Evolutionary conservation across 257 asterid genomes (phyloP).

Genomic region (Penstemon barbatus): DNA sequence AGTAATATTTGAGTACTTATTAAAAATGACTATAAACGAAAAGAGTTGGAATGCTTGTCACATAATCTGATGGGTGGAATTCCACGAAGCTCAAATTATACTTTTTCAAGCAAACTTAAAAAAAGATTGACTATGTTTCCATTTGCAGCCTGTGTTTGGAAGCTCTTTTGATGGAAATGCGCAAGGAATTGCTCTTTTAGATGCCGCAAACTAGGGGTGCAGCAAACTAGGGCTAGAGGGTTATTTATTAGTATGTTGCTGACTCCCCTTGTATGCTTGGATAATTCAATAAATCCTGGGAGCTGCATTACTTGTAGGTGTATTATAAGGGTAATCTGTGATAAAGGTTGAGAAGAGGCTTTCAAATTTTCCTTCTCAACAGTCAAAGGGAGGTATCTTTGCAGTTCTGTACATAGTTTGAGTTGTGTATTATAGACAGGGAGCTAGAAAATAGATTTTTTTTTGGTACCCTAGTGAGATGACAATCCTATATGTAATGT

Average conservation of each 20-base stretch:
- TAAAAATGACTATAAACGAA: neutral
- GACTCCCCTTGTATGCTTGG: neutral
- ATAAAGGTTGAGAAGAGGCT: conserved; percentile 30
- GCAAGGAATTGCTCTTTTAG: conserved; percentile 47
- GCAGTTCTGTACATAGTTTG: neutral
- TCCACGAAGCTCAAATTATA: neutral
- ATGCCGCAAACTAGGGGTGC: conserved; percentile 45
- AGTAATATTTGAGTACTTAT: too few species aligned
- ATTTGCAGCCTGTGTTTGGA: conserved; percentile 52
- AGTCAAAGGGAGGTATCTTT: neutral
- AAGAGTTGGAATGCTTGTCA: neutral
- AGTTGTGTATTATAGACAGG: neutral
- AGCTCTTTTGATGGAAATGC: conserved; percentile 55
- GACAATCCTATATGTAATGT: too few species aligned
- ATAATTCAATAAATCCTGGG: neutral
- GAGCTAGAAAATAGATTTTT: neutral
- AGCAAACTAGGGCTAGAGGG: conserved; percentile 36
- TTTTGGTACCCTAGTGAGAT: neutral
- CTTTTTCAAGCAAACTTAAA: neutral
- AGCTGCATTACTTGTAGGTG: neutral
- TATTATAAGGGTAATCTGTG: neutral
- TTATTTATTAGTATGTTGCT: neutral
- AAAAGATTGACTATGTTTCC: conserved; percentile 8
- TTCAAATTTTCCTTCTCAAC: conserved; percentile 35
- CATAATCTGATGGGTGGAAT: neutral